These are phyloP conservation scores for Lecanoromycetidae sp. DNA, from an alignment of 2,329 filamentous ascomycete species.

Conservation along the genomic window DNA sequence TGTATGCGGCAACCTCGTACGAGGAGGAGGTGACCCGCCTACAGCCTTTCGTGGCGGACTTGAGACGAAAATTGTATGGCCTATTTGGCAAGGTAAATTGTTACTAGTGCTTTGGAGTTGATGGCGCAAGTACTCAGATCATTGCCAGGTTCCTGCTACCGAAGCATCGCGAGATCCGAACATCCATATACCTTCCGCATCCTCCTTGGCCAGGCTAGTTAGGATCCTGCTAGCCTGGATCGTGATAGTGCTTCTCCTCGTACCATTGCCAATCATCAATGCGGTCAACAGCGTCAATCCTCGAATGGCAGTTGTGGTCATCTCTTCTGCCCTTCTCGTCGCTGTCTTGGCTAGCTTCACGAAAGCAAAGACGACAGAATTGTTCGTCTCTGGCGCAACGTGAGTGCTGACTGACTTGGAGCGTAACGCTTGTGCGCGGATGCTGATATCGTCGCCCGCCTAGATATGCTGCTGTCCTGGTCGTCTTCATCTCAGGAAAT, in stretches of 20 bases:
- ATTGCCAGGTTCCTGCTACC: not conserved
- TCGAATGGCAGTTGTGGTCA: slow-evolving; percentile 7
- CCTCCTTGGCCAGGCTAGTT: not conserved
- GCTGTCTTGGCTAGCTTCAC: slow-evolving; percentile 9
- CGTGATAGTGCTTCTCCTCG: slow-evolving; percentile 8
- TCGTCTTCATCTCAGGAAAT: slow-evolving; percentile 11
- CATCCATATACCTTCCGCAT: slow-evolving; percentile 2
- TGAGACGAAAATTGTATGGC: not conserved
- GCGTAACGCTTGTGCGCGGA: not conserved
- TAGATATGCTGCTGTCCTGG: slow-evolving; percentile 14
- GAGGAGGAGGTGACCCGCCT: slow-evolving; percentile 3
- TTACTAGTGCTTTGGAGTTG: not conserved
- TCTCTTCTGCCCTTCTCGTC: slow-evolving; percentile 6
- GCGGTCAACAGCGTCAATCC: not conserved
- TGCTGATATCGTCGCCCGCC: not conserved
- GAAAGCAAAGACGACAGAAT: slow-evolving; percentile 12
- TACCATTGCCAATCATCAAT: slow-evolving; percentile 6
- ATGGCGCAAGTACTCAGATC: not conserved
- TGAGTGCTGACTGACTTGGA: not conserved
- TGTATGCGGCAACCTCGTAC: not conserved
- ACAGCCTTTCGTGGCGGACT: not conserved
- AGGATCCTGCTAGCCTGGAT: slow-evolving; percentile 5
- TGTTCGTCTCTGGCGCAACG: slow-evolving; percentile 14
- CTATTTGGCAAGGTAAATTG: slow-evolving; percentile 1
- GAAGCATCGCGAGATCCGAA: slow-evolving; percentile 6